Evolutionary conservation across 352 stramenopile genomes (phyloP), one percentile per base, ranked within the genome.

Genomic region (Phytophthora uliginosa): DNA sequence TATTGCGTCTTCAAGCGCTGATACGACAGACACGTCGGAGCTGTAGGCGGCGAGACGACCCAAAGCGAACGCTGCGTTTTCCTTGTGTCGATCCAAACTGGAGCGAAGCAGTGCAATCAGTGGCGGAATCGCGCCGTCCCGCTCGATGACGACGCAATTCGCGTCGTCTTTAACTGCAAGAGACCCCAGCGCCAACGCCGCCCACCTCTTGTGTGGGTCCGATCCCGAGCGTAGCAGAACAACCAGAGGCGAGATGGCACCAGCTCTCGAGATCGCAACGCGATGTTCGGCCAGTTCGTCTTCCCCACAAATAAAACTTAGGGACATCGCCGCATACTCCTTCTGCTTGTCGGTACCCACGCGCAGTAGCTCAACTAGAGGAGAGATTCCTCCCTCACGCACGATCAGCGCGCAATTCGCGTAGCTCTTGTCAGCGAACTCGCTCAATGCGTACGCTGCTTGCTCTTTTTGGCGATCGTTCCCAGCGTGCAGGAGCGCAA

Each of bases 171-270:
- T 54, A 7, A 57, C 34, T 12, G 40, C 36, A 10, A 73, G 20
- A 10, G 50, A 45, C 18, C 28, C 51, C 5, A 73, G 6, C 9
- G 48, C 52, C 13, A 59, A 61, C 13, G 58, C 58, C 12, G 58
- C 66, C n/a, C 45, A 55, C 9, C 42, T 6, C 20, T 50, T 50
- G 42, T 50, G 42, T 12, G 42, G 42, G 18, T 50, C 42, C 7
- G 42, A 50, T 8, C 42, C 42, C 4, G 42, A 50, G 12, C 40
- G 24, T 7, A 67, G 33, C 5, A 68, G 48, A 1, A 15, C 18
- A 24, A 73, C 36, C 6, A 73, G 47, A n/a, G 66, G 36, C 20
- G 48, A 18, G 36, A 65, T 66, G 18, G 45, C 20, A 10, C 53
- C 51, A 18, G 51, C 63, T 34, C 52, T 28, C 7, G 40, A 54